Percentiles rank a stretch among this genome's conserved stretches.
These are phyloP conservation scores for Suhomyces bokatorum DNA, from an alignment of 1,139 yeast genomes.

Conservation along the genomic window DNA sequence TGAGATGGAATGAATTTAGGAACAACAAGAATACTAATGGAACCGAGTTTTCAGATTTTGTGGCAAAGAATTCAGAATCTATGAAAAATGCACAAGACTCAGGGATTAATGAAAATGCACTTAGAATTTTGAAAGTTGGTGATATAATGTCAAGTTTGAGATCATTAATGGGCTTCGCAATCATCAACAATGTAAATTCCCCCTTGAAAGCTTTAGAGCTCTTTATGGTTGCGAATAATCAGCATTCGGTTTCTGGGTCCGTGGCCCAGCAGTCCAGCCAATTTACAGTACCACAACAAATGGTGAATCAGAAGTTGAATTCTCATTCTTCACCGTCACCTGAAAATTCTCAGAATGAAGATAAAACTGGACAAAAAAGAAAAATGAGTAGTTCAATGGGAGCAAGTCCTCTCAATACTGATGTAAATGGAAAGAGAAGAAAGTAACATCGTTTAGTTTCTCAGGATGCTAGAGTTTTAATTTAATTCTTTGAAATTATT, in stretches of 20 bases:
- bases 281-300: conserved; percentile 5
- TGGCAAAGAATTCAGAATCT: conserved; percentile 29
- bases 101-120: conserved; percentile 65
- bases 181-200: conserved; percentile 44
- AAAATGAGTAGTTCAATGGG: conserved; percentile 15
- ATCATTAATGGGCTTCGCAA: conserved; percentile 61
- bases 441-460: conserved; percentile 3
- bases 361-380: conserved; percentile 17
- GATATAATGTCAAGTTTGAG: conserved; percentile 74
- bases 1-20: conserved; percentile 21
- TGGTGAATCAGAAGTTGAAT: conserved; percentile 6
- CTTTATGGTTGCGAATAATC: conserved; percentile 29
- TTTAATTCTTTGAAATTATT: no score
- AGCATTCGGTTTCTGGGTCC: conserved; percentile 8
- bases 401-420: conserved; percentile 13
- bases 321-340: conserved; percentile 14
- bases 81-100: conserved; percentile 33
- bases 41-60: conserved; percentile 25
- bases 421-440: conserved; percentile 12
- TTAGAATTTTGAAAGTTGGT: conserved; percentile 70
- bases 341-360: conserved; percentile 12
- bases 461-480: no score
- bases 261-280: conserved; percentile 11
- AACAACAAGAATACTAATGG: conserved; percentile 10
- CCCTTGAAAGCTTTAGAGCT: conserved; percentile 63